These are phyloP conservation scores for Cryptococcus maquisensis DNA, from an alignment of 1,284 basidiomycete species.

Conservation along the genomic window DNA sequence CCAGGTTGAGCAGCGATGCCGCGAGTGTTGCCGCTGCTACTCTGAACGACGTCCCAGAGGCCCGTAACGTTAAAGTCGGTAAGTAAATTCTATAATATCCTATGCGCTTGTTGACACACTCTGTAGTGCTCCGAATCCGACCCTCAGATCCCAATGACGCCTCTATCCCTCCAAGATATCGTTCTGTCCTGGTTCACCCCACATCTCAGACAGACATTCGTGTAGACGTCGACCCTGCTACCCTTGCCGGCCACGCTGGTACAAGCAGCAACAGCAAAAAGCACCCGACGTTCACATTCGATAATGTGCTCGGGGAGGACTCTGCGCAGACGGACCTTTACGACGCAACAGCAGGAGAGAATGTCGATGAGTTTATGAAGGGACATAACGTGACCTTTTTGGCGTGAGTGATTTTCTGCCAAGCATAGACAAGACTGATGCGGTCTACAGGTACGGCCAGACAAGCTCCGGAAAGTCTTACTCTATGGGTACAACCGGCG, in stretches of 20 bases:
- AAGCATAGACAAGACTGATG: neutral
- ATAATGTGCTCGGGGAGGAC: slow-evolving; percentile 81
- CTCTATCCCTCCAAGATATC: slow-evolving; percentile 88
- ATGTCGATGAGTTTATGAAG: slow-evolving; percentile 85
- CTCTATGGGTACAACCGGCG: slow-evolving; percentile 80
- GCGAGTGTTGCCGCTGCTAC: slow-evolving; percentile 7
- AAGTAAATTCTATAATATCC: slow-evolving; percentile 11
- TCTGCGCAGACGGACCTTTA: slow-evolving; percentile 83
- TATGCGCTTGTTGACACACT: neutral
- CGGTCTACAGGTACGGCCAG: slow-evolving; percentile 64
- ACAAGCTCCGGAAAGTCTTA: slow-evolving; percentile 96
- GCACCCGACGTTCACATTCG: slow-evolving; percentile 87
- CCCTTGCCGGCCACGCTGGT: slow-evolving; percentile 52
- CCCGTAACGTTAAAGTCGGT: slow-evolving; percentile 43
- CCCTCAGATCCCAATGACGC: slow-evolving; percentile 80
- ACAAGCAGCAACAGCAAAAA: slow-evolving; percentile 59
- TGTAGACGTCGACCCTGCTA: slow-evolving; percentile 60
- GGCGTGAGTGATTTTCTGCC: slow-evolving; percentile 55
- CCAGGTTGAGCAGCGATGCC: slow-evolving; percentile 9
- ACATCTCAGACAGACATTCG: slow-evolving; percentile 63
- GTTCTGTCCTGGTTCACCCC: slow-evolving; percentile 78
- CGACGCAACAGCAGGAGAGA: slow-evolving; percentile 72
- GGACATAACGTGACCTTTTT: slow-evolving; percentile 97
- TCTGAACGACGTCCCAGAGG: neutral
- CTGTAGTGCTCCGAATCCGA: slow-evolving; percentile 80